Conservation (phyloP, 2,329 filamentous ascomycete genomes). For the Aspergillus piperis region DNA sequence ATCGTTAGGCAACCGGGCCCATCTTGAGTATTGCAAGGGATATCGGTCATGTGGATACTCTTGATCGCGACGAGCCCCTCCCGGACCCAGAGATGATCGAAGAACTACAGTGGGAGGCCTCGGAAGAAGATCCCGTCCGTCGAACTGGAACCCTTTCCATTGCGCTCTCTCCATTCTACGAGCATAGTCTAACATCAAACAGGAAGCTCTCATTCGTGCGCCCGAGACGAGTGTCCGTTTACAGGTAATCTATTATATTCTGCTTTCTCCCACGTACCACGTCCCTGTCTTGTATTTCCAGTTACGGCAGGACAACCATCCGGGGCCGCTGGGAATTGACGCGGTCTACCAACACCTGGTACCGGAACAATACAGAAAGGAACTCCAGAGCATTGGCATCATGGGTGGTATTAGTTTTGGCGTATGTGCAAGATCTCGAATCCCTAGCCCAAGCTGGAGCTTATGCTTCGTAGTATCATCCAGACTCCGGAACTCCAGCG, state of each 20-base stretch:
- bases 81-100: conserved; percentile 16
- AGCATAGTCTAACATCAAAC: conserved; percentile 19
- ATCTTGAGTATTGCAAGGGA: conserved; percentile 34
- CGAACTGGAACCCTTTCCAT: conserved; percentile 10
- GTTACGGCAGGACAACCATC: conserved; percentile 59
- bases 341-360: conserved; percentile 71
- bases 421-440: conserved; percentile 56
- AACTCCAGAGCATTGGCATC: conserved; percentile 62
- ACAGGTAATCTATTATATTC: conserved; percentile 69
- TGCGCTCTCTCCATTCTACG: conserved; percentile 6
- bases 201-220: conserved; percentile 46
- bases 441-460: conserved; percentile 30
- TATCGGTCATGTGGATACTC: conserved; percentile 17
- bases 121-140: conserved; percentile 35
- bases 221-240: conserved; percentile 38
- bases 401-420: conserved; percentile 75
- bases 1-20: conserved; percentile 26
- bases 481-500: conserved; percentile 71
- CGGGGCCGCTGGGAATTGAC: conserved; percentile 63
- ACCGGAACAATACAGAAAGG: conserved; percentile 63
- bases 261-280: conserved; percentile 73
- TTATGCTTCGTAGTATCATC: conserved; percentile 70
- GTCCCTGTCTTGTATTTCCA: conserved; percentile 77
- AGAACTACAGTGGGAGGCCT: conserved; percentile 24
- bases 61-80: conserved; percentile 10